Percentiles rank a stretch among this genome's conserved stretches.
Conservation (phyloP, 1,284 basidiomycete genomes). For the Anthracocystis walkeri region DNA sequence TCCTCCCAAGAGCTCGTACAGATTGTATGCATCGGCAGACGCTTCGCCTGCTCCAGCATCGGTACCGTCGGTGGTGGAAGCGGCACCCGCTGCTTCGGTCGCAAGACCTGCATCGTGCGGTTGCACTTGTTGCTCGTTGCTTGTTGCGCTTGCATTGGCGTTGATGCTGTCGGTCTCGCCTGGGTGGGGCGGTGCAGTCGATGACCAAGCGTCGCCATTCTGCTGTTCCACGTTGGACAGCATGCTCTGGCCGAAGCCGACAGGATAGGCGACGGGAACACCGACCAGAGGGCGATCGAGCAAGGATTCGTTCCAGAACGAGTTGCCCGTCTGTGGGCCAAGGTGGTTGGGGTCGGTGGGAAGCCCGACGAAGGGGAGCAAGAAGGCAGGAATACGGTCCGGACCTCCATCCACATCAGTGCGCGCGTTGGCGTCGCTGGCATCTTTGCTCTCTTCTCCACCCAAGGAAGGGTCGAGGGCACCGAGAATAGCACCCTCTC, state of each 20-base stretch:
- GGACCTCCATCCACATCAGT: constrained; percentile 36
- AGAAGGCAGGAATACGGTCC: constrained; percentile 39
- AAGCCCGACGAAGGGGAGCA: constrained; percentile 53
- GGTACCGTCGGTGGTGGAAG: constrained; percentile 3
- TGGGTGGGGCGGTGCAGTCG: constrained; percentile 17
- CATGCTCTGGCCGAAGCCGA: constrained; percentile 38
- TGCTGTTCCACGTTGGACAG: constrained; percentile 24
- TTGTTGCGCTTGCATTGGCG: constrained; percentile 2
- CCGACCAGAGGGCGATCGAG: constrained; percentile 49
- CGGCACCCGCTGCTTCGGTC: constrained; percentile 5
- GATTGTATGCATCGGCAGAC: constrained; percentile 37
- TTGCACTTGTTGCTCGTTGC: constrained; percentile 5
- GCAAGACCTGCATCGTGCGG: constrained; percentile 17
- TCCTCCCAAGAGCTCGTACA: constrained; percentile 47
- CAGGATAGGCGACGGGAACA: constrained; percentile 47
- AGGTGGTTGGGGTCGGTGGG: constrained; percentile 42
- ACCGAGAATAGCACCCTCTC: constrained; percentile 22
- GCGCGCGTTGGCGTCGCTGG: constrained; percentile 15
- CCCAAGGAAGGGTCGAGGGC: constrained; percentile 39
- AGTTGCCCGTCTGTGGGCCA: constrained; percentile 41
- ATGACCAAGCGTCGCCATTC: constrained; percentile 29
- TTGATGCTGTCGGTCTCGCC: constrained; percentile 7
- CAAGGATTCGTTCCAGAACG: constrained; percentile 48
- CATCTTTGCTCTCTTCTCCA: constrained; percentile 14
- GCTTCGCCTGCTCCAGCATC: constrained; percentile 17